Evolutionary conservation across 192 early-diverging fungal species (phyloP), one percentile per base, ranked within the genome.

Genomic region (Coemansia sp.): DNA sequence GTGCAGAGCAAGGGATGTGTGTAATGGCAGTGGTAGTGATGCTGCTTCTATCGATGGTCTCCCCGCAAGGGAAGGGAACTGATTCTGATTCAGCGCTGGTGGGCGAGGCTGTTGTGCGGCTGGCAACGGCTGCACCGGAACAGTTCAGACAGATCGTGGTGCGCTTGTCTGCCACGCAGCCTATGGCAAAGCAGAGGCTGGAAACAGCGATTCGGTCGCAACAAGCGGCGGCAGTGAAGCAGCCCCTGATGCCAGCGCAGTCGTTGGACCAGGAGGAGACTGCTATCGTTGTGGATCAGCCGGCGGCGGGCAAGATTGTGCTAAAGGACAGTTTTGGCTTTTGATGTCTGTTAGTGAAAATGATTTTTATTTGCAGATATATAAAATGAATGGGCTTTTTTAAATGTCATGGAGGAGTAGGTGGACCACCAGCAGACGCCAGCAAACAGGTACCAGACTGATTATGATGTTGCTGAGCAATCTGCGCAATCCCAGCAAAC

Each of bases 291-390:
- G n/a, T n/a, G 50, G 25, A 9, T 15, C n/a, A 20, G 0, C 45
- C 22, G 6, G 7, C 45, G n/a, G 27, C 40, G 4, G 48, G 4
- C 17, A 59, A 28, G 38, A 70, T 76, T 8, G 58, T 65, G 1
- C 25, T 76, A 4, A 76, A 76, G 44, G 69, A 67, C 44, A 54
- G 44, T 38, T 76, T 76, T 76, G 60, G 57, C 4, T 28, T 74
- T 20, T 74, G 41, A 48, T 11, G 6, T 44, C 33, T 34, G 4
- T 34, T 34, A 41, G 5, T 41, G 13, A 41, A 41, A 41, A 2
- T n/a, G n/a, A n/a, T n/a, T n/a, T n/a, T n/a, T n/a, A n/a, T n/a
- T n/a, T 29, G 19, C 7, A 25, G 15, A 50, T 52, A 52, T 15
- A 52, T 4, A 11, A 9, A 30, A 52, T 8, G 14, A 20, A 29